phyloP scores from a whole-genome alignment of 2,329 filamentous ascomycete genomes.

The Dryadomyces sulphureus region DNA sequence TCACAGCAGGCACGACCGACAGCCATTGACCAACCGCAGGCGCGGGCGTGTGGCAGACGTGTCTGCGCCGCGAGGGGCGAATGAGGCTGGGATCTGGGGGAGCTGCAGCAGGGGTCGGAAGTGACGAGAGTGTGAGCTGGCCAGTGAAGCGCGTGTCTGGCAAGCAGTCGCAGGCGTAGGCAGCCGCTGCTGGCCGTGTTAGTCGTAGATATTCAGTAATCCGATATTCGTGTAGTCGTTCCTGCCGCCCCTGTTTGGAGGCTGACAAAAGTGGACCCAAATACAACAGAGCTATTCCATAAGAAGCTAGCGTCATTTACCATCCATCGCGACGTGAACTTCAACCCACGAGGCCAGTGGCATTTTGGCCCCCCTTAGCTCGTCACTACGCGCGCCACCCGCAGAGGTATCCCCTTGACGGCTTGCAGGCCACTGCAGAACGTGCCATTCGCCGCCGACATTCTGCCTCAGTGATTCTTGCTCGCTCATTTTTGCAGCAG shows the following conservation, averaged over 20 bases:
- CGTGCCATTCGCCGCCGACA: neutral
- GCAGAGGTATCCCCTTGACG: neutral
- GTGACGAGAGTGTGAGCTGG: too few species aligned
- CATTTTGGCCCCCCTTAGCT: slow-evolving; percentile 4
- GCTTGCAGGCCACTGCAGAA: neutral
- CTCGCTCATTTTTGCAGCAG: neutral
- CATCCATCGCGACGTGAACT: slow-evolving; percentile 12
- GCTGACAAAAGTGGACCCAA: slow-evolving; percentile 9
- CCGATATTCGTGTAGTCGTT: too few species aligned
- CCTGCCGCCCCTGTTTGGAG: slow-evolving; percentile 7
- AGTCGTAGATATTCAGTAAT: too few species aligned
- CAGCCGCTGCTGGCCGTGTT: too few species aligned
- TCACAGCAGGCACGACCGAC: neutral
- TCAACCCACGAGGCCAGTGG: slow-evolving; percentile 5
- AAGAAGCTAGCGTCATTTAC: slow-evolving; percentile 1
- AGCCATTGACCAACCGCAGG: neutral
- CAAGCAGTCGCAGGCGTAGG: too few species aligned
- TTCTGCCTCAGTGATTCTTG: neutral
- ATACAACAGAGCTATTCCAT: slow-evolving; percentile 1
- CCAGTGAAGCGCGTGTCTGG: too few species aligned
- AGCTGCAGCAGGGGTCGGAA: neutral
- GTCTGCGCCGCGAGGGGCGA: neutral
- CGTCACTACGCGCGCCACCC: slow-evolving; percentile 4
- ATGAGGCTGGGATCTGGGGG: neutral
- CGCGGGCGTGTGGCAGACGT: too few species aligned